Conservation (phyloP, 2,329 filamentous ascomycete species). For the Curvularia sp. region DNA sequence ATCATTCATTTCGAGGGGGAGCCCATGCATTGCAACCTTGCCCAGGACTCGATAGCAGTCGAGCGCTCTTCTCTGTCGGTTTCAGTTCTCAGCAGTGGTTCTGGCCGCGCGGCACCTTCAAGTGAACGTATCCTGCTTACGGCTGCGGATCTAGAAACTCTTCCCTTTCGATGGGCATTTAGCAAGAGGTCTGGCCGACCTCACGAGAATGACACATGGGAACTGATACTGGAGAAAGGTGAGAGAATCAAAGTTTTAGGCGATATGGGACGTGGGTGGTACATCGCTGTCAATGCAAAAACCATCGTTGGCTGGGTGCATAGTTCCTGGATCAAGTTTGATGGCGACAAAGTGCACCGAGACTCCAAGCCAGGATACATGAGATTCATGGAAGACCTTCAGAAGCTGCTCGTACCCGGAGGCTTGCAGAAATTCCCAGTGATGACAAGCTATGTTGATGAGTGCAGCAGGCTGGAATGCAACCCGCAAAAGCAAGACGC, state of each 20-base stretch:
- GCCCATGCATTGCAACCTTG: slow-evolving; percentile 20
- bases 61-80: background rate
- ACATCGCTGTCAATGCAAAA: slow-evolving; percentile 21
- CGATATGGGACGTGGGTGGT: slow-evolving; percentile 38
- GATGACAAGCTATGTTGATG: slow-evolving; percentile 30
- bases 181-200: slow-evolving; percentile 33
- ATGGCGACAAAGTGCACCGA: slow-evolving; percentile 14
- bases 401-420: slow-evolving; percentile 25
- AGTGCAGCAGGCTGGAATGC: slow-evolving; percentile 32
- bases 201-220: slow-evolving; percentile 34
- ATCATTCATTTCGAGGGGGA: slow-evolving; percentile 31
- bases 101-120: background rate
- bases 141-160: slow-evolving; percentile 1
- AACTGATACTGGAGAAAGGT: slow-evolving; percentile 34
- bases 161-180: slow-evolving; percentile 27
- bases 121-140: slow-evolving; percentile 7
- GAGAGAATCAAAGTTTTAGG: slow-evolving; percentile 35
- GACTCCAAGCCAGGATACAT: slow-evolving; percentile 28
- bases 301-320: slow-evolving; percentile 35
- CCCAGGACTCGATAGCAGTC: background rate
- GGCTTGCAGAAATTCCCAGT: slow-evolving; percentile 30
- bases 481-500: slow-evolving; percentile 25
- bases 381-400: slow-evolving; percentile 28
- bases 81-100: background rate
- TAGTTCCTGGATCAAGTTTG: slow-evolving; percentile 36